Base-by-base conservation (phyloP, 257 asterid genomes). In the Echium plantagineum region DNA sequence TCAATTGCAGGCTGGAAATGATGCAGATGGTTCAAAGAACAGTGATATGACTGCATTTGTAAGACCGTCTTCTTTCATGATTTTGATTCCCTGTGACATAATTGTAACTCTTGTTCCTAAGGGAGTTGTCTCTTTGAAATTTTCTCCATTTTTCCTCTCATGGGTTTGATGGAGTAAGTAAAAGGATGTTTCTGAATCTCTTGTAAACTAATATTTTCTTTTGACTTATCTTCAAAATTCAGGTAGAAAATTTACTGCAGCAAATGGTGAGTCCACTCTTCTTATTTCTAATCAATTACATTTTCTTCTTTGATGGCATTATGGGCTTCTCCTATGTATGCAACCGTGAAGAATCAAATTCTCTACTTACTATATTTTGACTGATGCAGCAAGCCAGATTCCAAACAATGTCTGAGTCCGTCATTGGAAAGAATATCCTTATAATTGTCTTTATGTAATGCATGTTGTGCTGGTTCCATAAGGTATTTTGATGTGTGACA, bases 1-100 rank as follows among this genome's bases (percentile, higher is more conserved):
- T 42, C 28, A 60, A 55, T 81, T 73, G 80, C 81, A 88, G 88
- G 94, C 83, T 28, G 88, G 90, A 46, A 88, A 88, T 51, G 84
- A 81, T 78, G 80, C 76, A 7, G 88, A 81, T 20, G 58, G 74
- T 55, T 19, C 85, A 26, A 83, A 85, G 60, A 80, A 85, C 72
- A 80, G 93, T 71, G 93, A 88, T 71, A 83, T 85, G 96, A 85
- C 96, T 70, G 83, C 81, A 30, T 88, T 88, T 73, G 96, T 88
- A 77, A 79, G 94, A 62, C 58, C 57, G 54, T 59, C 57, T 21
- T 35, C 20, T n/a, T 15, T 31, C 53, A 46, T 3, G 22, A 59
- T 15, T 31, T 47, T 31, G 6, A 24, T 31, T 31, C 6, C 38
- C 9, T 7, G 9, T 31, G 38, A 31, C 38, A 31, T 31, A 31